Evolutionary conservation across 2,329 filamentous ascomycete species (phyloP).

Genomic region (Arachnomyces sp.): DNA sequence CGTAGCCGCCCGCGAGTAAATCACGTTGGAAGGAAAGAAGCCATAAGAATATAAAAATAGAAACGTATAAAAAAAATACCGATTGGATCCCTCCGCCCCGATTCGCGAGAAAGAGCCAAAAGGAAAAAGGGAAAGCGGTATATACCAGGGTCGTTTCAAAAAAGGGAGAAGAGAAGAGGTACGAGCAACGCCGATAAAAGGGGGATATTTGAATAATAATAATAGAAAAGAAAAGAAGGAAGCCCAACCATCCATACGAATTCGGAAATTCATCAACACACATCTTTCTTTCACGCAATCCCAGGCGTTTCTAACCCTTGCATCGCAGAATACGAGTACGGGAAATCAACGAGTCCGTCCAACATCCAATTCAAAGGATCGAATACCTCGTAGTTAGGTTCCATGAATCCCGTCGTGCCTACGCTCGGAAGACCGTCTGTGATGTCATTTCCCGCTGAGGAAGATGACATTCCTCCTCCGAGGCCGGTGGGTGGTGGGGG

Average conservation of each 20-base stretch:
- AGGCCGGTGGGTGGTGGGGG: slow-evolving; percentile 26
- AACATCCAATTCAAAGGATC: slow-evolving; percentile 92
- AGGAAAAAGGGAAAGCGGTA: no score
- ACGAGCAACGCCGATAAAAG: neutral
- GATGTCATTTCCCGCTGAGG: slow-evolving; percentile 14
- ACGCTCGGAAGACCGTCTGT: slow-evolving; percentile 25
- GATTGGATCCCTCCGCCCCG: no score
- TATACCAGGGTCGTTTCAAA: no score
- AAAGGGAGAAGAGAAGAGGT: neutral
- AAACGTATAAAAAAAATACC: no score
- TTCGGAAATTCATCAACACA: no score
- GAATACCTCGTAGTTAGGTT: slow-evolving; percentile 77
- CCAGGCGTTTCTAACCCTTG: slow-evolving; percentile 39
- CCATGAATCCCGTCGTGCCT: slow-evolving; percentile 52
- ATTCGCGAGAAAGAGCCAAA: no score
- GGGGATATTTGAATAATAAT: neutral
- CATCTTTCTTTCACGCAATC: slow-evolving; percentile 29
- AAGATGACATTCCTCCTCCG: slow-evolving; percentile 15
- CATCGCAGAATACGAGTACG: slow-evolving; percentile 57
- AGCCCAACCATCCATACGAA: neutral
- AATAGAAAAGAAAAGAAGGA: neutral
- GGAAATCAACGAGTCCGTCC: slow-evolving; percentile 75
- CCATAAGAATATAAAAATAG: no score
- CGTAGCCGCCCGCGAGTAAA: no score
- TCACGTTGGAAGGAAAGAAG: no score